phyloP scores from a whole-genome alignment of 2,329 filamentous ascomycete genomes.

The Pseudogymnoascus sp. region DNA sequence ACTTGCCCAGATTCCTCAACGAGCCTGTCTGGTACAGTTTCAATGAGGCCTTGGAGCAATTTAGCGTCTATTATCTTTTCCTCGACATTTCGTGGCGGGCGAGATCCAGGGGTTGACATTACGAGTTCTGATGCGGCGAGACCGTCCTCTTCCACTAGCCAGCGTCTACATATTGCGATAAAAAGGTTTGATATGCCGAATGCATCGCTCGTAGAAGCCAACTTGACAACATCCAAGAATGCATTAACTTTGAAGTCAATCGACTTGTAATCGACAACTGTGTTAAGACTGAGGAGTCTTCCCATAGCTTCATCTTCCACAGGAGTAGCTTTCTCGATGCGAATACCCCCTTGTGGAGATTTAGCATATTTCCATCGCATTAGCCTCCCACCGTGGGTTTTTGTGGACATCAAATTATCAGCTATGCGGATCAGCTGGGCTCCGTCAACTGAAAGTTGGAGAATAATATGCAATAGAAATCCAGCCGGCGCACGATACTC shows the following conservation, averaged over 20 bases:
- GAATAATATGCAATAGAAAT: constrained; percentile 48
- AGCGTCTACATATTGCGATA: constrained; percentile 50
- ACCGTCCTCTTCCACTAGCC: constrained; percentile 38
- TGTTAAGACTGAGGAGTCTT: not conserved
- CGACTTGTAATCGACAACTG: constrained; percentile 30
- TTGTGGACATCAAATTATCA: constrained; percentile 49
- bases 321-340: constrained; percentile 35
- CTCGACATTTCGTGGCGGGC: constrained; percentile 33
- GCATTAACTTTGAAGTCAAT: constrained; percentile 39
- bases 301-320: constrained; percentile 11
- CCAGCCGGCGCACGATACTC: constrained; percentile 41
- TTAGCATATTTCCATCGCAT: constrained; percentile 48
- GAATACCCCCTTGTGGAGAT: constrained; percentile 42
- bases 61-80: constrained; percentile 50
- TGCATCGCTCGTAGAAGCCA: constrained; percentile 25
- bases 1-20: constrained; percentile 58
- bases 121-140: constrained; percentile 21
- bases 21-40: constrained; percentile 55
- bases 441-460: constrained; percentile 49
- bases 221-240: constrained; percentile 44
- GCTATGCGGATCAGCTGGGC: constrained; percentile 45
- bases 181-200: constrained; percentile 54
- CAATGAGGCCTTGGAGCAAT: constrained; percentile 59
- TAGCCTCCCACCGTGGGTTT: constrained; percentile 31
- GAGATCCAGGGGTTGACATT: not conserved